These are phyloP conservation scores for Apiospora arundinis DNA, from an alignment of 2,329 filamentous ascomycete genomes.

Conservation along the genomic window DNA sequence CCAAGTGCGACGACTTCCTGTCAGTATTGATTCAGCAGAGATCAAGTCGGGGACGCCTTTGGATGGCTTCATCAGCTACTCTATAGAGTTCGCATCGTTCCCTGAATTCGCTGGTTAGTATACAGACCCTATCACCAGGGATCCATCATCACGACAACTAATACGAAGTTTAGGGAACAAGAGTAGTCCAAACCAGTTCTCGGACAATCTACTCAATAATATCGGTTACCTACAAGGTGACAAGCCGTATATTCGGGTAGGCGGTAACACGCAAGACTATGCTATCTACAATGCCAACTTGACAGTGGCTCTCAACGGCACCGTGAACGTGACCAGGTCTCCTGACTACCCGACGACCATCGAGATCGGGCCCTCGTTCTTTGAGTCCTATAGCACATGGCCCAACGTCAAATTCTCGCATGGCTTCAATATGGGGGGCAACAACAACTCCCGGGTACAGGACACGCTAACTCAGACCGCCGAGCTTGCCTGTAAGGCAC, in stretches of 20 bases:
- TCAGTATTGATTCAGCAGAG: conserved; percentile 18
- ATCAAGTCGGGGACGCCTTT: conserved; percentile 38
- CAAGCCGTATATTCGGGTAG: conserved; percentile 67
- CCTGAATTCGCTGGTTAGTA: conserved; percentile 43
- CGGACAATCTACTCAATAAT: conserved; percentile 64
- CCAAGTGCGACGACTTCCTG: background rate
- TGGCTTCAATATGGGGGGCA: conserved; percentile 66
- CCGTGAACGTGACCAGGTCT: conserved; percentile 55
- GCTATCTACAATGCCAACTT: conserved; percentile 64
- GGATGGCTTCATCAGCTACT: conserved; percentile 49
- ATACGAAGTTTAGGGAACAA: conserved; percentile 39
- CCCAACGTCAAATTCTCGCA: conserved; percentile 62
- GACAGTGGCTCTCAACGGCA: conserved; percentile 57
- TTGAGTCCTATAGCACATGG: conserved; percentile 67
- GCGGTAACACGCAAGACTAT: conserved; percentile 73
- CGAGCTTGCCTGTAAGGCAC: conserved; percentile 61
- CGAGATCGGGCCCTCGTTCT: conserved; percentile 65
- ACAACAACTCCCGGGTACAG: conserved; percentile 54
- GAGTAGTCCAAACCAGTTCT: conserved; percentile 63
- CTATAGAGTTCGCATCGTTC: conserved; percentile 49
- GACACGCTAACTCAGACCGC: conserved; percentile 60
- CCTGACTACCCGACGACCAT: conserved; percentile 66
- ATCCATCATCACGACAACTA: conserved; percentile 30
- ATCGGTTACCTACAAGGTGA: conserved; percentile 58
- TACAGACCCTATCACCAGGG: conserved; percentile 9